phyloP scores from a whole-genome alignment of 305 asterid species.

The Nicotiana rustica region DNA sequence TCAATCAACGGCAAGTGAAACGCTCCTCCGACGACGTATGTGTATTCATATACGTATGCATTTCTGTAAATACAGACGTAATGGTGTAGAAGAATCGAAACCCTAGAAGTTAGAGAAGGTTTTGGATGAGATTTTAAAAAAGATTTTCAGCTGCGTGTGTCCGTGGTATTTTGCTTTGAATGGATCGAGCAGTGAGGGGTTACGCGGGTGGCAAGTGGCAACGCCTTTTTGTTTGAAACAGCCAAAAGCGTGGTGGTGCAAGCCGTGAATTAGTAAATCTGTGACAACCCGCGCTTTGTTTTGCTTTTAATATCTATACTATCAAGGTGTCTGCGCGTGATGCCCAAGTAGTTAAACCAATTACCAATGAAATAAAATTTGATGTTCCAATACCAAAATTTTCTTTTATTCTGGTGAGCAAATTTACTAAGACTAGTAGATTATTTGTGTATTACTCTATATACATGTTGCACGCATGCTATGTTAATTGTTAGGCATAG shows the following conservation, averaged over 20 bases:
- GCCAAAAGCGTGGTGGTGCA: neutral
- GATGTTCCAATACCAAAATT: no score
- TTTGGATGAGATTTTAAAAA: neutral
- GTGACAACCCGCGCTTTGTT: no score
- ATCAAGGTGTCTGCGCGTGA: no score
- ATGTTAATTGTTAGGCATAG: no score
- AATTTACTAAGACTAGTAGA: no score
- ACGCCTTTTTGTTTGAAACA: neutral
- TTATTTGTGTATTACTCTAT: no score
- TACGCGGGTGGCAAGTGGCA: constrained; percentile 22
- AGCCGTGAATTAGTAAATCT: no score
- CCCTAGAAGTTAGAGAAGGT: constrained; percentile 21
- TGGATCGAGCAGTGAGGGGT: neutral
- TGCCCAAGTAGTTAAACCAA: no score
- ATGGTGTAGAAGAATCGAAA: neutral
- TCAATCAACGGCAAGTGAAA: constrained; percentile 28
- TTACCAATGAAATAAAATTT: no score
- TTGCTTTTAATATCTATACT: no score
- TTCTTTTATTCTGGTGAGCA: no score
- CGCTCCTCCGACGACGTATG: neutral
- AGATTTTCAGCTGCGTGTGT: neutral
- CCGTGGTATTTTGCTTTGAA: constrained; percentile 16
- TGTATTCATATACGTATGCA: constrained; percentile 12
- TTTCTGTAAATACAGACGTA: neutral
- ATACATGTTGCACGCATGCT: no score